phyloP scores from a whole-genome alignment of 2,329 filamentous ascomycete genomes.

The Xylaria sp. region DNA sequence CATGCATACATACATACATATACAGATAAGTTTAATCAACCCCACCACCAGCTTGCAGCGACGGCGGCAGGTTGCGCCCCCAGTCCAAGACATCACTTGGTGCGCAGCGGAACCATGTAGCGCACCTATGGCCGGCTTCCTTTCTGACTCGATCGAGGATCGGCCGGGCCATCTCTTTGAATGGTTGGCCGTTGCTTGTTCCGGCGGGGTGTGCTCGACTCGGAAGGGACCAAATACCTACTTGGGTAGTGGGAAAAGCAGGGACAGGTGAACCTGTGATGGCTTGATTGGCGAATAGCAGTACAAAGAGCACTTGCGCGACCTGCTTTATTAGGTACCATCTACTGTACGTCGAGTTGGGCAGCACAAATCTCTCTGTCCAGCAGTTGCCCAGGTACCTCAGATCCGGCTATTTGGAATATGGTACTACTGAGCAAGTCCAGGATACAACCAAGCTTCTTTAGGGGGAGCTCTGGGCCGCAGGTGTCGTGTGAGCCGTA shows the following conservation, averaged over 20 bases:
- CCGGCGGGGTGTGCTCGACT: slow-evolving; percentile 16
- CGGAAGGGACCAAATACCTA: slow-evolving; percentile 9
- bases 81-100: slow-evolving; percentile 21
- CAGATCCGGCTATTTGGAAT: slow-evolving; percentile 28
- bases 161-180: slow-evolving; percentile 31
- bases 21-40: background rate
- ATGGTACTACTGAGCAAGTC: background rate
- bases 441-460: slow-evolving; percentile 25
- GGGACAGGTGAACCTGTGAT: background rate
- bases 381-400: slow-evolving; percentile 24
- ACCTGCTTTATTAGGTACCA: slow-evolving; percentile 4
- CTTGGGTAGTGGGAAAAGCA: slow-evolving; percentile 6
- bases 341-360: background rate
- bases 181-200: slow-evolving; percentile 23
- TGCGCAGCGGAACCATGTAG: background rate
- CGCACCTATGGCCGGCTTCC: slow-evolving; percentile 37
- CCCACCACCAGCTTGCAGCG: slow-evolving; percentile 1
- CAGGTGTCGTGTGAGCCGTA: slow-evolving; percentile 23
- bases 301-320: background rate
- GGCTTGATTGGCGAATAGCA: slow-evolving; percentile 6
- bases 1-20: too few relatives aligned
- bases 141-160: slow-evolving; percentile 43
- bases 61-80: background rate
- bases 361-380: slow-evolving; percentile 11
- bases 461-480: slow-evolving; percentile 5